Percentiles rank a stretch among this genome's conserved stretches.
Conservation (phyloP, 1,284 basidiomycete genomes). For the Fistulina hepatica region DNA sequence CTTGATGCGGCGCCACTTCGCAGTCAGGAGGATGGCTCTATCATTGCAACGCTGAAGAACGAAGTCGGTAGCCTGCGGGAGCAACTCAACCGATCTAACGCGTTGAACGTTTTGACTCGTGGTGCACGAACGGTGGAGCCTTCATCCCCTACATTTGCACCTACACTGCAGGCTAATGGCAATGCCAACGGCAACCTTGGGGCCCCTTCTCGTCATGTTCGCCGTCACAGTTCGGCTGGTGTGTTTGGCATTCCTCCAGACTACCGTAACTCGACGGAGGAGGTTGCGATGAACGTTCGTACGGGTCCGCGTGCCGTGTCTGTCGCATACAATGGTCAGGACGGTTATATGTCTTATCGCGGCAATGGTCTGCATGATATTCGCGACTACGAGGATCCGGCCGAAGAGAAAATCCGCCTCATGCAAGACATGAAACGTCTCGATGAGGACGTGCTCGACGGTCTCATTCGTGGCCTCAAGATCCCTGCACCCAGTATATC, state of each 20-base stretch:
- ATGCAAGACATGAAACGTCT: slow-evolving; percentile 87
- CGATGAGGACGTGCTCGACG: slow-evolving; percentile 91
- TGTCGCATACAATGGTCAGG: slow-evolving; percentile 78
- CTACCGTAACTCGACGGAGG: slow-evolving; percentile 65
- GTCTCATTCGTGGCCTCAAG: slow-evolving; percentile 85
- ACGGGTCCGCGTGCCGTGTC: slow-evolving; percentile 88
- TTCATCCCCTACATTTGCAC: slow-evolving; percentile 73
- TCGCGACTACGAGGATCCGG: slow-evolving; percentile 72
- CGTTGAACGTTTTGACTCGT: slow-evolving; percentile 74
- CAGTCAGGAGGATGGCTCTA: slow-evolving; percentile 71
- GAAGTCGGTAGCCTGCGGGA: slow-evolving; percentile 90
- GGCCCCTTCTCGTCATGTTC: slow-evolving; percentile 48
- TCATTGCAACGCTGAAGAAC: slow-evolving; percentile 81
- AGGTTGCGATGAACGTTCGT: slow-evolving; percentile 69
- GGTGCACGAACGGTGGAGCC: slow-evolving; percentile 60
- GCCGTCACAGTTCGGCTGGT: slow-evolving; percentile 79
- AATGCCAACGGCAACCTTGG: slow-evolving; percentile 27
- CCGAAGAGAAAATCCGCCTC: slow-evolving; percentile 90
- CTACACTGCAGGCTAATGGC: slow-evolving; percentile 45
- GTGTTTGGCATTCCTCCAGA: slow-evolving; percentile 58
- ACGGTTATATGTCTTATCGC: slow-evolving; percentile 57
- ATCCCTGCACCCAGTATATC: slow-evolving; percentile 87
- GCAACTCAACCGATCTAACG: slow-evolving; percentile 90
- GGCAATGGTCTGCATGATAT: slow-evolving; percentile 62
- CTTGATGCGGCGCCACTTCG: slow-evolving; percentile 50